Evolutionary conservation across 1,139 yeast species (phyloP).

Genomic region (Hanseniaspora gamundiae): DNA sequence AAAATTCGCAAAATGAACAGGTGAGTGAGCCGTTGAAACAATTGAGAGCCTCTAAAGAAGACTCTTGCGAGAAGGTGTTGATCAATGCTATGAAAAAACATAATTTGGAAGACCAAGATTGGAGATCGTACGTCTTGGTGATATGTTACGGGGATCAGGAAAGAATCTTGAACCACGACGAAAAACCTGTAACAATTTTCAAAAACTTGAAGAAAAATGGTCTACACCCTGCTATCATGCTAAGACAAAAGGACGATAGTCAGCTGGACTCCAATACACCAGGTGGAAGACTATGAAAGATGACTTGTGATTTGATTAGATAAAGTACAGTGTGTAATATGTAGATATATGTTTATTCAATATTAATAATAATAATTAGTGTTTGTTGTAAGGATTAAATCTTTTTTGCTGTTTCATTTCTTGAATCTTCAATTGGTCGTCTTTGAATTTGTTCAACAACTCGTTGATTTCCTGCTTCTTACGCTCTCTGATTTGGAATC

Average conservation of each 20-base stretch:
- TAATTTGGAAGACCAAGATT: slow-evolving; percentile 65
- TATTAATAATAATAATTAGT: neutral
- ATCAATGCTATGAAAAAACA: slow-evolving; percentile 87
- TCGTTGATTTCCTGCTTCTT: slow-evolving; percentile 91
- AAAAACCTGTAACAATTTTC: slow-evolving; percentile 80
- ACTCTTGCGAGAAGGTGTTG: slow-evolving; percentile 78
- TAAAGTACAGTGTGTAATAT: neutral
- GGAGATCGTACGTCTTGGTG: slow-evolving; percentile 82
- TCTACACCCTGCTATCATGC: slow-evolving; percentile 85
- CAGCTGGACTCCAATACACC: slow-evolving; percentile 13
- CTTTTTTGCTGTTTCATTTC: slow-evolving; percentile 68
- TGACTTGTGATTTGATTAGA: too few relatives aligned
- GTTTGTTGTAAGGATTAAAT: slow-evolving; percentile 66
- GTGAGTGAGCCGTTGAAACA: slow-evolving; percentile 66
- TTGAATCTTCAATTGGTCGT: slow-evolving; percentile 78
- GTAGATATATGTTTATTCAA: neutral
- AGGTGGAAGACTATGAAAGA: slow-evolving; percentile 19
- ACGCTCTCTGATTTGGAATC: slow-evolving; percentile 89
- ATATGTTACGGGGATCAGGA: slow-evolving; percentile 90
- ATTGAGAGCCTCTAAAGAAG: slow-evolving; percentile 79
- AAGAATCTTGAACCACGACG: slow-evolving; percentile 69
- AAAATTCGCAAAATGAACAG: neutral
- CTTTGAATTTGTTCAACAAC: slow-evolving; percentile 67
- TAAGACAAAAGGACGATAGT: slow-evolving; percentile 59
- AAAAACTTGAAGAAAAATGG: slow-evolving; percentile 82